These are phyloP conservation scores for Neospora caninum DNA, from an alignment of 169 alveolate genomes.

Conservation along the genomic window DNA sequence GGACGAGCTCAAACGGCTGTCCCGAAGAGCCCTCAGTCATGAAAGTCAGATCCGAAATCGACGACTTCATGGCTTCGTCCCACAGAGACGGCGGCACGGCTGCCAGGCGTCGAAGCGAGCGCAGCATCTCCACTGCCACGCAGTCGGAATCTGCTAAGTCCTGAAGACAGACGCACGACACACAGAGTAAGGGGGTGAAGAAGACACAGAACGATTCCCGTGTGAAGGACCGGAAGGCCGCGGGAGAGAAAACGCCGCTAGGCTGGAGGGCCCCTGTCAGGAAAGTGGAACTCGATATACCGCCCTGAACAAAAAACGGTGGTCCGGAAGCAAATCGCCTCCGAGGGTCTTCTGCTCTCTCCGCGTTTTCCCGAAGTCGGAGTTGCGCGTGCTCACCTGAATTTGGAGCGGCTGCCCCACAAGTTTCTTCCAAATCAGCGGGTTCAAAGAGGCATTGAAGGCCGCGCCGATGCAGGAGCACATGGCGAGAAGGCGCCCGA, in stretches of 20 bases:
- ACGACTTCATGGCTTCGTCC: constrained; percentile 65
- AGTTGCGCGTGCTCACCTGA: constrained; percentile 47
- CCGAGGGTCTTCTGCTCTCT: too few relatives aligned
- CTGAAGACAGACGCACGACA: constrained; percentile 53
- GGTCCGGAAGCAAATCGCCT: too few relatives aligned
- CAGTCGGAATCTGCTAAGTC: constrained; percentile 84
- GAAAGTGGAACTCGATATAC: too few relatives aligned
- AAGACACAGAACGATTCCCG: not conserved
- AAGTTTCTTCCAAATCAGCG: constrained; percentile 89
- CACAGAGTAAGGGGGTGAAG: not conserved
- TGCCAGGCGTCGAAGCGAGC: constrained; percentile 77
- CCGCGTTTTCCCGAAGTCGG: too few relatives aligned
- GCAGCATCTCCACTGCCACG: constrained; percentile 85
- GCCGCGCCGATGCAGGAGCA: constrained; percentile 88
- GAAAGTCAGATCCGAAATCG: constrained; percentile 79
- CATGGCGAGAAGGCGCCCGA: constrained; percentile 92
- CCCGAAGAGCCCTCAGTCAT: constrained; percentile 77
- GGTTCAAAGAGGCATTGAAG: constrained; percentile 85
- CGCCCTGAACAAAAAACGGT: too few relatives aligned
- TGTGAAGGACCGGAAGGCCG: not conserved
- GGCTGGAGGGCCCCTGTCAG: not conserved
- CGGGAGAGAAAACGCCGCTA: not conserved
- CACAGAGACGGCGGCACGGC: constrained; percentile 63
- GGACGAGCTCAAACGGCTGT: constrained; percentile 73
- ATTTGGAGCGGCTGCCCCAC: constrained; percentile 70